Percentiles rank a stretch among this genome's conserved stretches.
Evolutionary conservation across 1,284 basidiomycete genomes (phyloP).

Genomic region (Boletus hoseneyae): DNA sequence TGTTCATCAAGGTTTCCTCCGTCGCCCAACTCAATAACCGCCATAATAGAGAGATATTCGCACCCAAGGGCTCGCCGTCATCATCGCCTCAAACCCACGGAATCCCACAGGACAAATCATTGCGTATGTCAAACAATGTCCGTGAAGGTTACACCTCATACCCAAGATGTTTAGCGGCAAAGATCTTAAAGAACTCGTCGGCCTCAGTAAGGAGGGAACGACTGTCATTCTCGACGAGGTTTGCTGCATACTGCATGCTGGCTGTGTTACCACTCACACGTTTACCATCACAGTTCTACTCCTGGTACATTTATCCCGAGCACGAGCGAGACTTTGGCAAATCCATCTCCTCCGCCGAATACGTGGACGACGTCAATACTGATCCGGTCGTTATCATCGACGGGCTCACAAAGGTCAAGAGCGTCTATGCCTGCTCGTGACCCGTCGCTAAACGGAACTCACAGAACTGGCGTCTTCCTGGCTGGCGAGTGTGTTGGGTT

Average conservation of each 20-base stretch:
- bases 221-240: conserved; percentile 90
- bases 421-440: background rate
- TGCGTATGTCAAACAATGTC: conserved; percentile 32
- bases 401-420: conserved; percentile 81
- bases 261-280: background rate
- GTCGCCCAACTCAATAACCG: conserved; percentile 6
- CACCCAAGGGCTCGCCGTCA: conserved; percentile 79
- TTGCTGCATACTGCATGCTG: conserved; percentile 8
- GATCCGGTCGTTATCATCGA: conserved; percentile 85
- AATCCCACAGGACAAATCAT: conserved; percentile 88
- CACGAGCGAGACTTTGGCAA: conserved; percentile 71
- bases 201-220: conserved; percentile 65
- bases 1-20: background rate
- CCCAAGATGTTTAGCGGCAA: conserved; percentile 50
- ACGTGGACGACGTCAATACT: conserved; percentile 82
- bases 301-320: conserved; percentile 89
- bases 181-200: conserved; percentile 78
- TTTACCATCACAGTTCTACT: conserved; percentile 63
- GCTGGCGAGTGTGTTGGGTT: conserved; percentile 95
- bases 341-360: conserved; percentile 79
- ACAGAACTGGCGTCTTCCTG: conserved; percentile 86
- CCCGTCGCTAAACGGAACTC: background rate
- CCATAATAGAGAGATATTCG: conserved; percentile 65
- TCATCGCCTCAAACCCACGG: conserved; percentile 87
- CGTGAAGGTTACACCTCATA: conserved; percentile 3